These are phyloP conservation scores for Cladosporium velox DNA, from an alignment of 2,329 filamentous ascomycete genomes.

Conservation along the genomic window DNA sequence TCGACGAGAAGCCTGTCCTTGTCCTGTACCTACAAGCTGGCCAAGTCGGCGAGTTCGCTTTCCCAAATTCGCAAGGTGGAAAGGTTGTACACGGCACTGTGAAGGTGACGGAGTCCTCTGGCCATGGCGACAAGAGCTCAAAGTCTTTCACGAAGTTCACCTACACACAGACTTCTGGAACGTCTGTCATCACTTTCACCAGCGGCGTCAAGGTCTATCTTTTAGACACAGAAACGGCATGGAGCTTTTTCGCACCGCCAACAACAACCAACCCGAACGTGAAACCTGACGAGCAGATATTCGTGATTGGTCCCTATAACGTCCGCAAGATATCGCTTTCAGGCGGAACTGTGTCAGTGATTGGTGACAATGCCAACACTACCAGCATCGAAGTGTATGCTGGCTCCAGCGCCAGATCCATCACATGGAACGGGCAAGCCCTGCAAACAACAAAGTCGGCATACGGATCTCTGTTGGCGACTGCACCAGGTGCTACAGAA, in stretches of 20 bases:
- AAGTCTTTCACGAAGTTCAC: slow-evolving; percentile 23
- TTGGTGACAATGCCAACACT: slow-evolving; percentile 40
- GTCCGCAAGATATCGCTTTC: background rate
- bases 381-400: slow-evolving; percentile 64
- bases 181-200: slow-evolving; percentile 49
- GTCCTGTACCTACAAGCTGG: slow-evolving; percentile 46
- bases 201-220: slow-evolving; percentile 55
- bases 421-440: slow-evolving; percentile 62
- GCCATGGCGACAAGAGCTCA: background rate
- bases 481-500: background rate
- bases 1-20: slow-evolving; percentile 59
- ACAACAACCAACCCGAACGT: slow-evolving; percentile 50
- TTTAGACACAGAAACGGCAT: slow-evolving; percentile 56
- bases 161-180: slow-evolving; percentile 25
- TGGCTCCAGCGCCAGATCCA: slow-evolving; percentile 53
- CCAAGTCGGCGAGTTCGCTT: slow-evolving; percentile 28
- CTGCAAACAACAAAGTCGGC: background rate
- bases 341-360: slow-evolving; percentile 37
- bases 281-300: slow-evolving; percentile 47
- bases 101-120: slow-evolving; percentile 21
- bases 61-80: slow-evolving; percentile 15
- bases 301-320: slow-evolving; percentile 45
- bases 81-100: slow-evolving; percentile 22
- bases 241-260: slow-evolving; percentile 58
- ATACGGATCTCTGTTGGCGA: background rate